Evolutionary conservation across 495 filamentous ascomycete genomes (phyloP), one percentile per base, ranked within the genome.

Genomic region (Pseudomonodictys pantanalensis): DNA sequence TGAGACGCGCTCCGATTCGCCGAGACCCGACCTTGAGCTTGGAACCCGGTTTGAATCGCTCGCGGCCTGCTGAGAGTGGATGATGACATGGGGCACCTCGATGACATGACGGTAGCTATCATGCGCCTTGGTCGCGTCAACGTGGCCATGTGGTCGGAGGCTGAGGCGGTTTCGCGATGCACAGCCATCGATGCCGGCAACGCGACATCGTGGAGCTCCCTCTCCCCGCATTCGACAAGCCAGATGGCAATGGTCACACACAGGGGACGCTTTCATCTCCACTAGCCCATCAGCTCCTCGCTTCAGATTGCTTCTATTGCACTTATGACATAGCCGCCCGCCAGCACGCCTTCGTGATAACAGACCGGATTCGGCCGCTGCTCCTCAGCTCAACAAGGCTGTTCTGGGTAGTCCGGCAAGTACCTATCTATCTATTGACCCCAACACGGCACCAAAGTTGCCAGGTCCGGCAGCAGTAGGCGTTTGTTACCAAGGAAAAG

Each of bases 91-190:
- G 38, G 12, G n/a, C n/a, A n/a, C 38, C 15, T 22, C 4, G 43
- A 61, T 56, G 58, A 62, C 51, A 56, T 26, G 23, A 5, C 43
- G 38, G 4, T 41, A 41, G 38, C 58, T 26, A 22, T 62, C 58
- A 62, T 62, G 58, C 58, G 58, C 51, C 58, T 11, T 30, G 10
- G 58, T 32, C 42, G 28, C 33, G 58, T 52, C 35, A 62, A 62
- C 58, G 58, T 62, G 58, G 49, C 49, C 49, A 22, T 26, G 23
- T 32, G 30, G 49, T 26, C 48, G 58, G 58, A 33, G 30, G 49
- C 50, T 46, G 48, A 52, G 35, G 17, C 17, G 45, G 12, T 29
- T 42, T 30, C 33, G 15, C 35, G 41, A 15, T 32, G 43, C 22
- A 23, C 38, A 41, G 55, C 35, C 24, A 29, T 47, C 38, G 52